Evolutionary conservation across 1,284 basidiomycete genomes (phyloP).

Genomic region (Mrakiaceae sp.): DNA sequence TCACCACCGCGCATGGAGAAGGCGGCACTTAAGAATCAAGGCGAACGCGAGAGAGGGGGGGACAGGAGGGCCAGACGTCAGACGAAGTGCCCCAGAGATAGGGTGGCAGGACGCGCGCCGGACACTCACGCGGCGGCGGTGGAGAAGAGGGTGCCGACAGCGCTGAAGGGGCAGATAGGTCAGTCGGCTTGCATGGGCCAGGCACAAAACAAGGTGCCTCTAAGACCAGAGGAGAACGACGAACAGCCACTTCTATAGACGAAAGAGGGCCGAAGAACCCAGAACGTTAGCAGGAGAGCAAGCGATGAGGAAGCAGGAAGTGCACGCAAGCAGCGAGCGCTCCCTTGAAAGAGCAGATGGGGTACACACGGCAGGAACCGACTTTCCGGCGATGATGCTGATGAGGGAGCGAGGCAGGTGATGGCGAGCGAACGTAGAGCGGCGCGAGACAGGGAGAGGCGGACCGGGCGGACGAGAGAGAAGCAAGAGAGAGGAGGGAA

Average conservation of each 20-base stretch:
- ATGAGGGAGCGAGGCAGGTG: background rate
- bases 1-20: background rate
- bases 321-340: too few species aligned
- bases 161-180: background rate
- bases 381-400: conserved; percentile 4
- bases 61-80: background rate
- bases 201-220: too few species aligned
- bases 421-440: too few species aligned
- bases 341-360: too few species aligned
- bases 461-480: background rate
- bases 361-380: background rate
- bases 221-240: background rate
- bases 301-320: background rate
- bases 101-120: background rate
- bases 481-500: background rate
- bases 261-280: background rate
- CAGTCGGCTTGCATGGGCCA: too few species aligned
- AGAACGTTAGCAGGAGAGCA: background rate
- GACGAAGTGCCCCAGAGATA: background rate
- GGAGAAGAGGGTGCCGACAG: background rate
- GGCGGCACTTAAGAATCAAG: background rate
- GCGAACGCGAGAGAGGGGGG: background rate
- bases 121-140: background rate
- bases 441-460: background rate
- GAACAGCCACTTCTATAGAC: background rate